Base-by-base conservation (phyloP, 129 eudicot genomes). In the Glebionis coronaria region DNA sequence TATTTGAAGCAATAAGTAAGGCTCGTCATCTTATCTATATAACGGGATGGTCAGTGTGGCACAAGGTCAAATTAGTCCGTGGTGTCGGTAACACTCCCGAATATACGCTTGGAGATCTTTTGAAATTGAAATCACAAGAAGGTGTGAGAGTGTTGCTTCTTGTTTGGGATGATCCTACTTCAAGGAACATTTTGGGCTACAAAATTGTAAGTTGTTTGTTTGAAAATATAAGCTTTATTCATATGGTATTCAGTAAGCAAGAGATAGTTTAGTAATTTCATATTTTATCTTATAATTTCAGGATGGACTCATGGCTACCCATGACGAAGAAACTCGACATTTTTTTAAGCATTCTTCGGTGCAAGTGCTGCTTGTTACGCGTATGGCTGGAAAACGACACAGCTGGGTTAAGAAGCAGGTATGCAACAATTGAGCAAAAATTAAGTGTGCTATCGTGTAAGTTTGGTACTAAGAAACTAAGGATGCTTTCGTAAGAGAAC, bases 11-110 rank as follows among this genome's bases (percentile, higher is more conserved):
- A 62, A 90, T 94, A 67, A 81, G 97, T n/a, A 85, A 85, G 59
- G 99, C 99, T 15, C 85, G 83, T 1, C 80, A 87, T 29, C 70
- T 94, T 77, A 69, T 94, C 4, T 94, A 94, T 68, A 87, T 94
- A 51, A 82, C 99, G 15, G 99, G 99, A 29, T 94, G 99, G 99
- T 94, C 99, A 5, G 93, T 94, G 42, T 94, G 99, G 99, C 95
- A 90, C 66, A 83, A 84, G 51, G 99, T 94, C 56, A 85, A 79
- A 73, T 75, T 94, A 23, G 83, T 94, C 14, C 81, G 99, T 54
- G 94, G 88, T 68, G 75, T 63, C 9, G 59, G 63, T 38, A 65
- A 58, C 29, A 62, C 81, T 10, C 56, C 61, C 13, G 87, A 71
- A 51, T 81, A 81, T 79, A 77, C 84, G 38, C 81, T 94, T 65